A percentile compares a stretch with the other conserved stretches of the same genome.
These are phyloP conservation scores for Nemania sp. DNA, from an alignment of 2,329 filamentous ascomycete species.

Conservation along the genomic window DNA sequence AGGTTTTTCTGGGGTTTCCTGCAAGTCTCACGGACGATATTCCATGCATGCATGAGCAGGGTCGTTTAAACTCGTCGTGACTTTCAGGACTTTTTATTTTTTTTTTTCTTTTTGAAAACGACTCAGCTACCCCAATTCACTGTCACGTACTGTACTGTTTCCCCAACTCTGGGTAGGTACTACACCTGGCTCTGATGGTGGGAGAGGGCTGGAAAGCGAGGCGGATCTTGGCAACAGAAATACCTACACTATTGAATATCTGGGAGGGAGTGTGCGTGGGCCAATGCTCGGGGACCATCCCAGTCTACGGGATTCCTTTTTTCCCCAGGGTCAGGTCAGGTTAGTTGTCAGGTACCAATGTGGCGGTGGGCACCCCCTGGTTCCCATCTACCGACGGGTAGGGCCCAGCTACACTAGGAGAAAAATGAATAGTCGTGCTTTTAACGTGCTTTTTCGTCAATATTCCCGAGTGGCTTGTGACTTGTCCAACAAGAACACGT, in stretches of 20 bases:
- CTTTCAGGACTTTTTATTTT: conserved; percentile 40
- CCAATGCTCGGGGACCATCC: conserved; percentile 27
- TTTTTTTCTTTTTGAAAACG: too few species aligned
- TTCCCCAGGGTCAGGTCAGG: background rate
- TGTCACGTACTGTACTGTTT: conserved; percentile 14
- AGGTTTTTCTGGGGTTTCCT: background rate
- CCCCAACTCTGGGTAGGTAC: too few species aligned
- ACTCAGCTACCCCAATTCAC: conserved; percentile 26
- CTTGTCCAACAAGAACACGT: conserved; percentile 24
- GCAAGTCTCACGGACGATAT: conserved; percentile 21
- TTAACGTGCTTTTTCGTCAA: conserved; percentile 22
- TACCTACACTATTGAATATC: conserved; percentile 20
- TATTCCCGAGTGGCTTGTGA: conserved; percentile 23
- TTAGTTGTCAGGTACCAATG: conserved; percentile 8
- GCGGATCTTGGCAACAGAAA: conserved; percentile 37
- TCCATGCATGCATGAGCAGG: conserved; percentile 32
- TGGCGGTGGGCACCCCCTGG: conserved; percentile 18
- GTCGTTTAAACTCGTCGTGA: too few species aligned
- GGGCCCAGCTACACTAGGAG: conserved; percentile 12
- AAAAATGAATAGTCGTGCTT: conserved; percentile 22
- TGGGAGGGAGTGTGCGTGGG: conserved; percentile 10
- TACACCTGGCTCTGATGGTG: conserved; percentile 17
- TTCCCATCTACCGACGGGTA: conserved; percentile 32
- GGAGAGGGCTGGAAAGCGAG: conserved; percentile 36
- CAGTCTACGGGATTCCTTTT: conserved; percentile 28